These are phyloP conservation scores for Botrytis paeoniae DNA, from an alignment of 2,329 filamentous ascomycete species.

Conservation along the genomic window DNA sequence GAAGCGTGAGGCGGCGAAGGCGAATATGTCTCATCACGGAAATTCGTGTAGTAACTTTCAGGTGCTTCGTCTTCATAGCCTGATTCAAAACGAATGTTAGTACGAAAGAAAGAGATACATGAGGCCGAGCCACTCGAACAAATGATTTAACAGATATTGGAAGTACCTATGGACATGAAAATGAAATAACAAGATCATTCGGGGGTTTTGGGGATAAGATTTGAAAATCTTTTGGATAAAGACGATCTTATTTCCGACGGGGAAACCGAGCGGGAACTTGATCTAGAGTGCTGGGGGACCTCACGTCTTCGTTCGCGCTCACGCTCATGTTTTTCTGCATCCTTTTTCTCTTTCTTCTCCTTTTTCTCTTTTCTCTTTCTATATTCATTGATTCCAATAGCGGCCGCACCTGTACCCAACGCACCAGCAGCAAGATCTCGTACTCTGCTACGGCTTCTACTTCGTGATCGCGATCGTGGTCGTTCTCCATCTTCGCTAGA, in stretches of 20 bases:
- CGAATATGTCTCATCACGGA: constrained; percentile 35
- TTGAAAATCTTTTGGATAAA: constrained; percentile 35
- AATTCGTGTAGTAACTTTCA: constrained; percentile 36
- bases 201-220: constrained; percentile 32
- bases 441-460: constrained; percentile 47
- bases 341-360: constrained; percentile 38
- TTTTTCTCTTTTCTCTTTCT: constrained; percentile 46
- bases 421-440: constrained; percentile 55
- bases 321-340: constrained; percentile 27
- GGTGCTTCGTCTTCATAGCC: constrained; percentile 37
- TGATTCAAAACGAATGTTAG: constrained; percentile 26
- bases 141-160: constrained; percentile 18
- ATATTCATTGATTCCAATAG: constrained; percentile 61
- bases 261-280: constrained; percentile 35
- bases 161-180: constrained; percentile 13
- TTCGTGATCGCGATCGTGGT: constrained; percentile 23
- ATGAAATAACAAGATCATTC: constrained; percentile 5
- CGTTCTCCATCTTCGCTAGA: constrained; percentile 31
- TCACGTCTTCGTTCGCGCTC: constrained; percentile 39
- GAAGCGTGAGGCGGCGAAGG: constrained; percentile 38
- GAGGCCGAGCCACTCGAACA: constrained; percentile 21
- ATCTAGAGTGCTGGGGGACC: constrained; percentile 37
- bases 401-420: constrained; percentile 56
- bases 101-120: constrained; percentile 28
- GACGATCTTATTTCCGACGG: constrained; percentile 35